phyloP scores from a whole-genome alignment of 306 rosid species.

The Gastrolobium villosum region DNA sequence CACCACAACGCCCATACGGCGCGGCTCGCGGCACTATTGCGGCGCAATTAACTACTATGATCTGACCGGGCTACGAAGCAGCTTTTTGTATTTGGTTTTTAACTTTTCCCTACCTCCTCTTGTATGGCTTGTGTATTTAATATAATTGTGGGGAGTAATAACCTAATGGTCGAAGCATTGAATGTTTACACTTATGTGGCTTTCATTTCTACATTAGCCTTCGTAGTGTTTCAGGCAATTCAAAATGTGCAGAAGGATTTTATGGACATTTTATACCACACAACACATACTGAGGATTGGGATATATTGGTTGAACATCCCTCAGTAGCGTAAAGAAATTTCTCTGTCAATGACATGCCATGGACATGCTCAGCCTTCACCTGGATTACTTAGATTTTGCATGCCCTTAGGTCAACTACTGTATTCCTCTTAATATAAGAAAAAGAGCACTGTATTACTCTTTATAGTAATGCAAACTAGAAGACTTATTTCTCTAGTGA shows the following conservation, averaged over 20 bases:
- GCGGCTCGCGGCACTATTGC: no score
- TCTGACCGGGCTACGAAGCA: conserved; percentile 24
- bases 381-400: conserved; percentile 17
- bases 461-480: not conserved
- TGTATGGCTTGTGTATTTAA: conserved; percentile 34
- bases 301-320: conserved; percentile 13
- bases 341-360: conserved; percentile 30
- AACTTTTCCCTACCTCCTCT: conserved; percentile 24
- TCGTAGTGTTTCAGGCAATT: conserved; percentile 19
- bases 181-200: conserved; percentile 12
- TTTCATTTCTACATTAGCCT: conserved; percentile 35
- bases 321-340: not conserved
- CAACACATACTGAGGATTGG: conserved; percentile 29
- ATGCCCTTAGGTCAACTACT: conserved; percentile 12
- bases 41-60: no score
- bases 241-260: conserved; percentile 10
- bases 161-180: conserved; percentile 38
- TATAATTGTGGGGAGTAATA: not conserved
- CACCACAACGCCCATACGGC: no score
- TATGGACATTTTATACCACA: conserved; percentile 23
- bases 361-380: conserved; percentile 4
- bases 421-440: not conserved
- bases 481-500: not conserved
- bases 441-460: not conserved
- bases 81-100: conserved; percentile 26